Conservation (phyloP, 2,329 filamentous ascomycete species). For the Stemphylium beticola region DNA sequence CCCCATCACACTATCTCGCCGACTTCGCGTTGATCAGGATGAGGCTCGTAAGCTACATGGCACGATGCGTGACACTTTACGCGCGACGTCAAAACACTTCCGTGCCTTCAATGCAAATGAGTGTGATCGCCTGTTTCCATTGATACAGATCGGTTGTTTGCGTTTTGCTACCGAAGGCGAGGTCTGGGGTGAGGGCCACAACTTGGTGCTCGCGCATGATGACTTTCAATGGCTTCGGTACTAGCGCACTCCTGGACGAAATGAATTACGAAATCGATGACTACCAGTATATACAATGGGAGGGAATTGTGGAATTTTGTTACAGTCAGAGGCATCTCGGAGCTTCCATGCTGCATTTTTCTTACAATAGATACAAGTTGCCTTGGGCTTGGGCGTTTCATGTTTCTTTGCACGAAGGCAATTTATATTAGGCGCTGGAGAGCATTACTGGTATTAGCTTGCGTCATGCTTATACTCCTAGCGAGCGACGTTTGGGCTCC, state of each 20-base stretch:
- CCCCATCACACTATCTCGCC: conserved; percentile 19
- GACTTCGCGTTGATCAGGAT: conserved; percentile 26
- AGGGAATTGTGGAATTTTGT: background rate
- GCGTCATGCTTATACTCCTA: no score
- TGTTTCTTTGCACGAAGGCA: no score
- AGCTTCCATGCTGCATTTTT: background rate
- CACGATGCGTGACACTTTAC: conserved; percentile 36
- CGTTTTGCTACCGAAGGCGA: conserved; percentile 35
- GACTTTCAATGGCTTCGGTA: conserved; percentile 41
- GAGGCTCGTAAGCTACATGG: conserved; percentile 29
- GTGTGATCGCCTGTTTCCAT: conserved; percentile 31
- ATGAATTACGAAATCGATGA: background rate
- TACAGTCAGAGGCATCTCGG: no score
- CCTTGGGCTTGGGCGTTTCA: no score
- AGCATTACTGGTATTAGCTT: no score
- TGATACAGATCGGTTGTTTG: conserved; percentile 38
- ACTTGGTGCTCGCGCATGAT: conserved; percentile 37
- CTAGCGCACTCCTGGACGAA: conserved; percentile 8
- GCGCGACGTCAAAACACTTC: conserved; percentile 35
- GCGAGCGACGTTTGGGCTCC: no score
- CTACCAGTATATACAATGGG: background rate
- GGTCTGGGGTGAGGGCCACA: conserved; percentile 39
- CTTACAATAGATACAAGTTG: background rate
- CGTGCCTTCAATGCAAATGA: conserved; percentile 31
- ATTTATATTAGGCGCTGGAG: no score